Evolutionary conservation across 495 filamentous ascomycete genomes (phyloP).

Genomic region (Chaetomium fimeti): DNA sequence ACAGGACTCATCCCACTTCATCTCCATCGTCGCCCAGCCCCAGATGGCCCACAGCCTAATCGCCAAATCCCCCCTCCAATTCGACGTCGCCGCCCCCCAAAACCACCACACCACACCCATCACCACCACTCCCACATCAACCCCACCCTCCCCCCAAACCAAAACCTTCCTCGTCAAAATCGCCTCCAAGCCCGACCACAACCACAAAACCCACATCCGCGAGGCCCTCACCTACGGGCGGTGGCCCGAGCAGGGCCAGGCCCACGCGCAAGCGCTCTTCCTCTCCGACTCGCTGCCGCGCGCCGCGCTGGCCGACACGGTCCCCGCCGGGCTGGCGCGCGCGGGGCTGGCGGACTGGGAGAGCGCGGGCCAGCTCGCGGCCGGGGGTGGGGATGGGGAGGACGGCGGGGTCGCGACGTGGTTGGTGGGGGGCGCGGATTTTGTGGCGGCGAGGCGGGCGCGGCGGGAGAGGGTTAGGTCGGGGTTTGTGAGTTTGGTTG

Average conservation of each 20-base stretch:
- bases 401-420: background rate
- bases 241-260: slow-evolving; percentile 32
- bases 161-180: slow-evolving; percentile 42
- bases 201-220: slow-evolving; percentile 36
- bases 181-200: slow-evolving; percentile 37
- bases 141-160: slow-evolving; percentile 3
- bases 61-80: slow-evolving; percentile 31
- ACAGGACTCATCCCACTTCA: slow-evolving; percentile 43
- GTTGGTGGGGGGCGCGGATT: background rate
- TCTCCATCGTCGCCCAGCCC: slow-evolving; percentile 37
- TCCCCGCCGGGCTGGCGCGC: slow-evolving; percentile 40
- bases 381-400: no score
- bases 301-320: slow-evolving; percentile 33
- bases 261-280: background rate
- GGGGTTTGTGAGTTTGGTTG: background rate
- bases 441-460: background rate
- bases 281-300: slow-evolving; percentile 31
- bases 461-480: background rate
- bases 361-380: slow-evolving; percentile 41
- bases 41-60: slow-evolving; percentile 29
- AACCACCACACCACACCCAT: background rate
- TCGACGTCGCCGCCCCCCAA: slow-evolving; percentile 22
- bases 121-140: background rate
- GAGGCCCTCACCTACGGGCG: slow-evolving; percentile 45
- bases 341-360: slow-evolving; percentile 51